A percentile compares a stretch with the other conserved stretches of the same genome.
Conservation (phyloP, 345 rosid species). For the Salix udensis region DNA sequence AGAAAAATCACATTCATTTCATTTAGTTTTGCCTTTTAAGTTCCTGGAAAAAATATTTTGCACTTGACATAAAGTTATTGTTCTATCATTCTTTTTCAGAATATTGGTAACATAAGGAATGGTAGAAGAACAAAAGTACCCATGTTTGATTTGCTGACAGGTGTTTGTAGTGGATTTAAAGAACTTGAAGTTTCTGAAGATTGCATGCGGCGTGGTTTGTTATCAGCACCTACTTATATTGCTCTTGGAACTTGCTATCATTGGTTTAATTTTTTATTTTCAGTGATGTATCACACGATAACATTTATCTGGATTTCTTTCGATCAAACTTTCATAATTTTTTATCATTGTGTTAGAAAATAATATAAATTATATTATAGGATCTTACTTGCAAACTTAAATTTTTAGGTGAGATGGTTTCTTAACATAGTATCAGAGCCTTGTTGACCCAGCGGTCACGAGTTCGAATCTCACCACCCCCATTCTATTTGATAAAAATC, state of each 20-base stretch:
- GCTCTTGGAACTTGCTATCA: slow-evolving; percentile 11
- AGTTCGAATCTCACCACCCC: too few species aligned
- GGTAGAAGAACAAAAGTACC: slow-evolving; percentile 77
- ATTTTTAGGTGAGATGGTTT: too few species aligned
- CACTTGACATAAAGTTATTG: not conserved
- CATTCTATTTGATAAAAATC: too few species aligned
- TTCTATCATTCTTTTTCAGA: slow-evolving; percentile 48
- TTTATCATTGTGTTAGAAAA: too few species aligned
- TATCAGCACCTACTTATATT: not conserved
- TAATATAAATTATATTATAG: too few species aligned
- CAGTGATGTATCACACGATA: not conserved
- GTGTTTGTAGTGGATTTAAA: slow-evolving; percentile 80
- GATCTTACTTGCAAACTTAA: too few species aligned
- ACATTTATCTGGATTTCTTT: not conserved
- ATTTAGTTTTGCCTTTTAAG: not conserved
- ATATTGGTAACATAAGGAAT: slow-evolving; percentile 63
- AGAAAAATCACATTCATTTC: not conserved
- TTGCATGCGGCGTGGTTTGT: slow-evolving; percentile 92
- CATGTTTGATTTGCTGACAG: slow-evolving; percentile 82
- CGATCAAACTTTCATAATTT: not conserved
- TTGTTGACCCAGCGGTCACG: too few species aligned
- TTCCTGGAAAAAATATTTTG: not conserved
- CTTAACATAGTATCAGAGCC: too few species aligned
- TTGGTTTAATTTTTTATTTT: not conserved
- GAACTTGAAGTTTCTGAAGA: slow-evolving; percentile 93